Conservation (phyloP, 2,329 filamentous ascomycete genomes). For the Fusarium nanum region DNA sequence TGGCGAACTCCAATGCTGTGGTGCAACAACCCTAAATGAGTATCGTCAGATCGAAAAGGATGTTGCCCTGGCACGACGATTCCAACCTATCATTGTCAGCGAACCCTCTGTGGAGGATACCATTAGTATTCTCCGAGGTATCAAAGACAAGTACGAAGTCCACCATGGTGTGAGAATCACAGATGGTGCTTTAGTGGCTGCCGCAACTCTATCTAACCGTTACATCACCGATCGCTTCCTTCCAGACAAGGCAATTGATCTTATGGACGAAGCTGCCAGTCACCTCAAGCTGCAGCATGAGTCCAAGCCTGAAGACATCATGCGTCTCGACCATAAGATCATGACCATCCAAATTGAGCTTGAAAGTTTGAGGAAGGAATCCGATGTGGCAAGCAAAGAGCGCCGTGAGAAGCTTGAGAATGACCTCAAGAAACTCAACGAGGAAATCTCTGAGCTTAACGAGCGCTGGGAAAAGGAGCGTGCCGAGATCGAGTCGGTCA, state of each 20-base stretch:
- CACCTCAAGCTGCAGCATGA: conserved; percentile 93
- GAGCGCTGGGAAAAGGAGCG: conserved; percentile 92
- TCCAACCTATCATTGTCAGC: conserved; percentile 93
- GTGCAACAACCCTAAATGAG: conserved; percentile 91
- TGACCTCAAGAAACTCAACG: conserved; percentile 79
- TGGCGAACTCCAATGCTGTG: conserved; percentile 94
- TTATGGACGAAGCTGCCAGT: conserved; percentile 95
- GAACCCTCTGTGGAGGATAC: conserved; percentile 93
- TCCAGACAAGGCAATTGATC: conserved; percentile 95
- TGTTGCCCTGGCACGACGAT: conserved; percentile 88
- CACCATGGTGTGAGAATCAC: conserved; percentile 97
- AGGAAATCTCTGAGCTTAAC: conserved; percentile 78
- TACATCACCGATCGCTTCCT: conserved; percentile 97
- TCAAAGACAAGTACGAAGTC: conserved; percentile 97
- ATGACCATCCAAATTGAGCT: conserved; percentile 98
- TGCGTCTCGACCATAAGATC: conserved; percentile 90
- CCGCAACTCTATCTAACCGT: conserved; percentile 90
- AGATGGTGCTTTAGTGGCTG: conserved; percentile 90
- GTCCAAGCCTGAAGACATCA: conserved; percentile 94
- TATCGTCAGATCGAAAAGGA: conserved; percentile 97
- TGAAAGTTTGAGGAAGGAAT: conserved; percentile 94
- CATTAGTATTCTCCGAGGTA: conserved; percentile 93
- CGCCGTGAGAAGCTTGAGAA: conserved; percentile 86
- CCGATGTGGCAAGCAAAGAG: conserved; percentile 88
- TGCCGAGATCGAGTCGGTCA: conserved; percentile 85